Evolutionary conservation across 495 filamentous ascomycete species (phyloP).

Genomic region (Podospora fimiseda): DNA sequence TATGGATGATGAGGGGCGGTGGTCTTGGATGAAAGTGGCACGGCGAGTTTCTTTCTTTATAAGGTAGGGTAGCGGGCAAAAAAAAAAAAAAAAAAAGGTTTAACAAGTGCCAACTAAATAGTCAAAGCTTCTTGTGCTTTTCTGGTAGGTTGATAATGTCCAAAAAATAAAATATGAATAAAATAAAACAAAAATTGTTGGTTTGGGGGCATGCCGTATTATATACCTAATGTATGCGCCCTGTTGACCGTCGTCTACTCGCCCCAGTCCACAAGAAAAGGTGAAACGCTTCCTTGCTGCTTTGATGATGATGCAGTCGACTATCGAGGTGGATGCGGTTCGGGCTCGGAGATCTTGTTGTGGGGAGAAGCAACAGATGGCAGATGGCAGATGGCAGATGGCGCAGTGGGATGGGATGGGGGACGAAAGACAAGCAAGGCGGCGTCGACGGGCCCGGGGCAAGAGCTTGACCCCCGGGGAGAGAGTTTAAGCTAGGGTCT

Average conservation of each 20-base stretch:
- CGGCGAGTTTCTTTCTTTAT: background rate
- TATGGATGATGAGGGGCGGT: background rate
- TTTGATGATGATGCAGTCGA: background rate
- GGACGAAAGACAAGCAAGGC: background rate
- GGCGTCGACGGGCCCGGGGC: background rate
- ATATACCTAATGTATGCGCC: too few species aligned
- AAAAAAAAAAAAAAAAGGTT: too few species aligned
- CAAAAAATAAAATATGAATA: too few species aligned
- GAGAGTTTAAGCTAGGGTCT: background rate
- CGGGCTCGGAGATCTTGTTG: background rate
- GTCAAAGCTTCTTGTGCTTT: too few species aligned
- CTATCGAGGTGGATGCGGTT: background rate
- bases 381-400: background rate
- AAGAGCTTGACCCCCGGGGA: background rate
- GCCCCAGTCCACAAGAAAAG: background rate
- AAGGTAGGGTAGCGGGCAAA: background rate
- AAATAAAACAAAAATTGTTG: background rate
- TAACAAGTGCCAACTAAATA: too few species aligned
- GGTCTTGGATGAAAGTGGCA: background rate
- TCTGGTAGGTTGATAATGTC: background rate
- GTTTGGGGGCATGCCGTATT: background rate
- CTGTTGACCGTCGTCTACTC: too few species aligned
- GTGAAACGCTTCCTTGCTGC: background rate
- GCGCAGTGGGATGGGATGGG: background rate
- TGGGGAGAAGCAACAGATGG: background rate